Percentiles rank a stretch among this genome's conserved stretches.
Conservation (phyloP, 345 rosid genomes). For the Citrus cavaleriei region DNA sequence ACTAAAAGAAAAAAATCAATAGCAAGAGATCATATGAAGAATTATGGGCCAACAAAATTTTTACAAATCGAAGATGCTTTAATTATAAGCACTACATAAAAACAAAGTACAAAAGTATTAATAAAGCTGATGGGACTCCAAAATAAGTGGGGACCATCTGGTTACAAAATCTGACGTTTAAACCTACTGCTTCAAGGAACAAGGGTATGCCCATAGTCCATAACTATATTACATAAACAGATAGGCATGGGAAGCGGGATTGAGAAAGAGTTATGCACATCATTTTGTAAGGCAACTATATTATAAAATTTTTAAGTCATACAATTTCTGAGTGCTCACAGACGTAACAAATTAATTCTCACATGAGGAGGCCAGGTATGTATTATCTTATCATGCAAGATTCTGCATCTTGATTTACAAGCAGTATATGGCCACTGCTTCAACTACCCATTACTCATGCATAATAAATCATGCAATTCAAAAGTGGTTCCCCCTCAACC, state of each 20-base stretch:
- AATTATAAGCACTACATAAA: neutral
- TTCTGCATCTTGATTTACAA: slow-evolving; percentile 5
- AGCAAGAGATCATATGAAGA: neutral
- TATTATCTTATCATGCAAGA: neutral
- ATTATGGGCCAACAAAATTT: neutral
- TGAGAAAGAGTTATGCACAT: neutral
- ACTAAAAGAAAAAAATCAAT: neutral
- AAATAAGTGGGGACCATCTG: neutral
- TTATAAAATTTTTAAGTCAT: neutral
- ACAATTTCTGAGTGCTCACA: neutral
- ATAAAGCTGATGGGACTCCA: slow-evolving; percentile 1
- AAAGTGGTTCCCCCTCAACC: neutral
- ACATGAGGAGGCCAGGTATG: neutral
- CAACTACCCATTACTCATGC: neutral
- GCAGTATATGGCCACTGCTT: neutral
- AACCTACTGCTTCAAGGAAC: neutral
- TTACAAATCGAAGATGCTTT: neutral
- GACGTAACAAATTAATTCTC: neutral
- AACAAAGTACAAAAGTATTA: neutral
- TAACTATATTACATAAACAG: neutral
- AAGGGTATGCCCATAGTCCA: neutral
- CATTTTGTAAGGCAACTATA: neutral
- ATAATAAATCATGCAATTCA: neutral
- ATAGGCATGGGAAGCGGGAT: neutral
- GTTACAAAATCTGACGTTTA: neutral